These are phyloP conservation scores for Kazachstania kunashirensis DNA, from an alignment of 805 yeast genomes.

Conservation along the genomic window DNA sequence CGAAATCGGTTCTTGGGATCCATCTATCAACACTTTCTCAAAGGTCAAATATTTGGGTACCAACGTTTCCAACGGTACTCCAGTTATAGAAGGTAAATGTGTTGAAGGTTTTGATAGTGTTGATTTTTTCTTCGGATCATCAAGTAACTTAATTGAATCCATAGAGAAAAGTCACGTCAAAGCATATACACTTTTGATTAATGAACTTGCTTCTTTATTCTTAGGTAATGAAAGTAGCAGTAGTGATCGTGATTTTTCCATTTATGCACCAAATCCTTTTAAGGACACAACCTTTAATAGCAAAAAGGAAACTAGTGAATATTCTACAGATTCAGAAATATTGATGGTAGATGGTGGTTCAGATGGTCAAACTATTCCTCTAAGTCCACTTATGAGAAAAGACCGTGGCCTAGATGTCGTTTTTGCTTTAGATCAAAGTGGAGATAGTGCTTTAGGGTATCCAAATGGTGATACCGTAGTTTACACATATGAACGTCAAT, in stretches of 20 bases:
- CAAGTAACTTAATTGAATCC: constrained; percentile 71
- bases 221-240: constrained; percentile 38
- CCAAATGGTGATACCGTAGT: constrained; percentile 58
- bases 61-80: constrained; percentile 47
- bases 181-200: constrained; percentile 36
- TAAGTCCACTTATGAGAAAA: constrained; percentile 50
- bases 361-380: constrained; percentile 52
- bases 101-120: constrained; percentile 67
- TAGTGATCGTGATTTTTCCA: constrained; percentile 54
- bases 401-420: constrained; percentile 50
- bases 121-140: constrained; percentile 74
- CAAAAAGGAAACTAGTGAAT: constrained; percentile 28
- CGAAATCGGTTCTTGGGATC: constrained; percentile 85
- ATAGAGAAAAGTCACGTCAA: constrained; percentile 41
- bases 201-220: constrained; percentile 32
- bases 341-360: constrained; percentile 65
- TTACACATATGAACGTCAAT: constrained; percentile 50
- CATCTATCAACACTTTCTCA: constrained; percentile 52
- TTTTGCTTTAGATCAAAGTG: constrained; percentile 57
- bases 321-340: constrained; percentile 35
- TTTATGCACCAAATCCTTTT: constrained; percentile 66
- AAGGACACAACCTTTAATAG: constrained; percentile 30
- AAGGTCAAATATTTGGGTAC: constrained; percentile 66
- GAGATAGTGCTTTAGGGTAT: constrained; percentile 52
- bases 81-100: constrained; percentile 40